Base-by-base conservation (phyloP, 257 asterid species). In the Salvia splendens region DNA sequence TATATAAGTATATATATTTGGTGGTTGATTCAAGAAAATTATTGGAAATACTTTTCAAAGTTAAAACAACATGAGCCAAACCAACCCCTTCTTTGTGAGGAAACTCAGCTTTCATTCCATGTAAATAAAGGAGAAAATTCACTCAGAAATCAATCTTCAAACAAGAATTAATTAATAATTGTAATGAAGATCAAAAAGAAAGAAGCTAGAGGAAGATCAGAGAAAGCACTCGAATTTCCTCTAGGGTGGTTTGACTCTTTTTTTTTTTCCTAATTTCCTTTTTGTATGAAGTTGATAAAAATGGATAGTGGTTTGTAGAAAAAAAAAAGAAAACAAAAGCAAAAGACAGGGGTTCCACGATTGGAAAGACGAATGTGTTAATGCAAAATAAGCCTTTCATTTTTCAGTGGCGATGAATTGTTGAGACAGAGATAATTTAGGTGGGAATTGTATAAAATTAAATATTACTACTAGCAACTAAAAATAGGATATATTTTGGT, bases 81-180 rank as follows among this genome's bases (percentile, higher is more conserved):
- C 81, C 78, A 75, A 80, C 70, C 75, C 75, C 67, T 58, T 50
- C 6, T 38, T 43, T 36, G 14, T 61, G 65, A 77, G 75, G 73
- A 72, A 75, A 75, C 67, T 77, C 80, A 79, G 76, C 73, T 61
- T 76, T 73, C 53, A 73, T 80, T 85, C 77, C 86, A 81, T 78
- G 82, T 79, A 75, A 38, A 69, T 73, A 57, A 17, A 2, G 28
- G 42, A 36, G 46, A 57, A 57, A 57, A 57, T 33, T 17, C 50
- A 60, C 65, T 60, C 65, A 38, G 65, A 59, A 41, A 74, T 61
- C 43, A 74, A 80, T 77, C 86, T 84, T 79, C 76, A 79, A 67
- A 74, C 76, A 54, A 8, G 10, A 45, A 8, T 40, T 9, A 59
- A 52, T n/a, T 65, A 73, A 48, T 16, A 50, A 35, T 62, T 42